These are phyloP conservation scores for Aspergillus costaricaensis DNA, from an alignment of 2,329 filamentous ascomycete species.

Conservation along the genomic window DNA sequence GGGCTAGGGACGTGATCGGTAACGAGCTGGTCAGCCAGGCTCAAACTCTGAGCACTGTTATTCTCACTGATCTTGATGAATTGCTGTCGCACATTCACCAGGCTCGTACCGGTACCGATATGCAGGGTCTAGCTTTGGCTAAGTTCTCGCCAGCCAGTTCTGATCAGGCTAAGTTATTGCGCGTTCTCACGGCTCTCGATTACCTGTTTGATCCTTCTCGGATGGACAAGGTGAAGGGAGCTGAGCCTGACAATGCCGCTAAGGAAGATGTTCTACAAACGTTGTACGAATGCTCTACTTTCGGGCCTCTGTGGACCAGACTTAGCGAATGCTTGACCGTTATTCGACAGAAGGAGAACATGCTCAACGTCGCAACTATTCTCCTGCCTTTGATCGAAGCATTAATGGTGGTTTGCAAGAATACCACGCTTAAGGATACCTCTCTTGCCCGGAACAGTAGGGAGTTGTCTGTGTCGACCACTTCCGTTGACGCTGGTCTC, in stretches of 20 bases:
- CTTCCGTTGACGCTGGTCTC: conserved; percentile 69
- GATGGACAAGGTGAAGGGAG: conserved; percentile 53
- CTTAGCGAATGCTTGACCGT: conserved; percentile 84
- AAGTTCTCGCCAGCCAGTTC: conserved; percentile 97
- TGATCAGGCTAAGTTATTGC: conserved; percentile 92
- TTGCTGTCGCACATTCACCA: conserved; percentile 83
- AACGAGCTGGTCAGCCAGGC: conserved; percentile 88
- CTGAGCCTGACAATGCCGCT: conserved; percentile 60
- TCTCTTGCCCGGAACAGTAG: conserved; percentile 55
- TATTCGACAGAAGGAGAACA: conserved; percentile 88
- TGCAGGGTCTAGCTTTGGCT: conserved; percentile 88
- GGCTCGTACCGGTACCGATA: conserved; percentile 86
- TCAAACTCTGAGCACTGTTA: conserved; percentile 78
- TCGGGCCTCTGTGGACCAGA: conserved; percentile 88
- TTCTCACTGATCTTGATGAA: conserved; percentile 80
- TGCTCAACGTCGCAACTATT: conserved; percentile 96
- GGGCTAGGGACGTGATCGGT: conserved; percentile 87
- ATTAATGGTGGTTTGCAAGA: conserved; percentile 99
- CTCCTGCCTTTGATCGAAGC: conserved; percentile 92
- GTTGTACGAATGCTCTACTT: conserved; percentile 87
- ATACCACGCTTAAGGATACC: conserved; percentile 77
- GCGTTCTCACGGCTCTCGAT: conserved; percentile 89
- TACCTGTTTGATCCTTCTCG: conserved; percentile 88
- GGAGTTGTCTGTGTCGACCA: conserved; percentile 73
- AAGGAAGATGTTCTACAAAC: conserved; percentile 84